Evolutionary conservation across 768 basidiomycete species (phyloP), one percentile per base, ranked within the genome.

Genomic region (Gautieria morchelliformis): DNA sequence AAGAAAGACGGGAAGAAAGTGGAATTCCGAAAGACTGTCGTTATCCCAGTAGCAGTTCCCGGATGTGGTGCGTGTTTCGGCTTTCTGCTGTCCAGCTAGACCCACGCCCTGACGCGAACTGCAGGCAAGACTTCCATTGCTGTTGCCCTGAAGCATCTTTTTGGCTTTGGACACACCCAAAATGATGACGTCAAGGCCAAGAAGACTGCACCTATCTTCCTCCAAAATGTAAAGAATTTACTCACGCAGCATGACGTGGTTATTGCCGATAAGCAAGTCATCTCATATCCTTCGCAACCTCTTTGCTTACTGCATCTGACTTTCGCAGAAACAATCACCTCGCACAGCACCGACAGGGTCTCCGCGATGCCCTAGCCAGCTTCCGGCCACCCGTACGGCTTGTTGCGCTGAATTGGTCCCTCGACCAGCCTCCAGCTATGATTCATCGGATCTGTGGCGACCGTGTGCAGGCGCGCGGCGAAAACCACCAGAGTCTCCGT

Each of bases 161-260:
- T 94, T 64, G 80, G 78, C 0, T 95, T 92, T 59, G 93, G 79
- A 1, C 96, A 98, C 67, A 92, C 89, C 0, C 96, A 98, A 67
- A 91, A 87, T 64, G 96, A 99, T 67, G 91, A 98, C 65, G 78
- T 97, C 4, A 73, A 76, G 41, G 78, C 68, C 39, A 97, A 93
- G 72, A 92, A 85, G 67, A 53, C 86, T 1, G 91, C 77, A 0
- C 76, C 83, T 0, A 60, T 67, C 2, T 95, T 95, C 67, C 65
- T 90, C 54, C 83, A 75, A 66, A 93, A 89, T 58, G 87, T 96
- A 40, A 65, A 71, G 14, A 66, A 73, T 0, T 75, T 88, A 1
- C 73, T 97, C 24, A 66, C 78, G 53, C 74, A 67, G 0, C 72
- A 88, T 51, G 77, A 88, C 58, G 81, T 97, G 0, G 94, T 98